Evolutionary conservation across 2,329 filamentous ascomycete genomes (phyloP).

Genomic region (Colletotrichum camelliae): DNA sequence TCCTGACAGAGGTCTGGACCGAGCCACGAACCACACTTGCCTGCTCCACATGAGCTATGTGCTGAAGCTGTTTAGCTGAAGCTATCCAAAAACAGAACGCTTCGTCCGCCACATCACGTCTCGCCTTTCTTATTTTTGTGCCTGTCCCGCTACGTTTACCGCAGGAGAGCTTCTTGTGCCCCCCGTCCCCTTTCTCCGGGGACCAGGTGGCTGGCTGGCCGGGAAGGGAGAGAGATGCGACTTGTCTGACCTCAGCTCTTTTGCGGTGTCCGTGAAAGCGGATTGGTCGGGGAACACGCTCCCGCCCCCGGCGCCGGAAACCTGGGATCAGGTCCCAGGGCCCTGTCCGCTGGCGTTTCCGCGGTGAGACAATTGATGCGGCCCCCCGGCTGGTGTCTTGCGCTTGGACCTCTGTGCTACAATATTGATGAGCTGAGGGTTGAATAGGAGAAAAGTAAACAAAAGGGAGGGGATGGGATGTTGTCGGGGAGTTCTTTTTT

Average conservation of each 20-base stretch:
- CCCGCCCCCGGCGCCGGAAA: background rate
- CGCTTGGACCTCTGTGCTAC: background rate
- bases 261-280: background rate
- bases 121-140: background rate
- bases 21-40: background rate
- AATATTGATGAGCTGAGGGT: background rate
- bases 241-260: background rate
- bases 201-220: background rate
- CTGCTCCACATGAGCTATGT: background rate
- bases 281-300: background rate
- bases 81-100: background rate
- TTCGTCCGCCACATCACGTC: background rate
- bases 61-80: background rate
- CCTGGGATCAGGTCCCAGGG: background rate
- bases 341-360: background rate
- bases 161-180: background rate
- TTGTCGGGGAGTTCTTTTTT: background rate
- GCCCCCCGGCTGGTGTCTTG: background rate
- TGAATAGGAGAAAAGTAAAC: background rate
- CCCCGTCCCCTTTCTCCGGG: background rate
- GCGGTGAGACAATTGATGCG: background rate
- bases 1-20: background rate
- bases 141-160: background rate
- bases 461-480: background rate
- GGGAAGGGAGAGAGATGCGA: background rate